Base-by-base conservation (phyloP, 106 monocot genomes). In the Dioscorea dumetorum region DNA sequence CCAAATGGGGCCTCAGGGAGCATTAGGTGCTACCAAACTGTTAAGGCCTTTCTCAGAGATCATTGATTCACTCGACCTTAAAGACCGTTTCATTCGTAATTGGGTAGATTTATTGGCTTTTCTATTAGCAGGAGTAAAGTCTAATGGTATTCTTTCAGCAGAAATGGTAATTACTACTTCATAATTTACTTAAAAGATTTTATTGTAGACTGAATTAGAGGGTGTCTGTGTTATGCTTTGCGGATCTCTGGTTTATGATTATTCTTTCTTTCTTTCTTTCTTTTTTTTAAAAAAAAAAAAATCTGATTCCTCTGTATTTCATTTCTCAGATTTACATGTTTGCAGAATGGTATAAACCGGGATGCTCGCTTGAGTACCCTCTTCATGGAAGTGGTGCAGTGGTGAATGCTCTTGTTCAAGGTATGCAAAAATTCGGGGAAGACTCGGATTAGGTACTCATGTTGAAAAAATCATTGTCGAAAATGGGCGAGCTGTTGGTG, bases 301-400 rank as follows among this genome's bases (percentile, higher is more conserved):
- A 28, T 28, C 28, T 28, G 28, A 28, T 28, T 28, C 11, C 33
- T 48, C 15, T 71, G 68, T 59, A 54, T 60, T 76, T 71, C 12
- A 62, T 66, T 57, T 59, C 67, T 64, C 71, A 95, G 95, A 79
- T 95, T 81, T 95, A 95, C 69, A 95, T 95, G 95, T 86, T 95
- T 91, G 85, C 91, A 73, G 95, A 95, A 70, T 95, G 95, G 95
- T 95, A 91, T 71, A 95, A 95, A 80, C 91, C 91, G 22, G 95
- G 95, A 8, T 95, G 91, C 52, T 67, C 69, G 28, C 88, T 95
- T 31, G 91, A 95, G 64, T 95, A 95, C 68, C 95, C 95, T 69
- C 64, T 88, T 49, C 48, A 77, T 67, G 95, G 95, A 83, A 95
- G 35, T 72, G 91, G 88, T 4, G 85, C 77, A 50, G 62, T 95